Evolutionary conservation across 345 rosid species (phyloP).

Genomic region (Lepidium africanum): DNA sequence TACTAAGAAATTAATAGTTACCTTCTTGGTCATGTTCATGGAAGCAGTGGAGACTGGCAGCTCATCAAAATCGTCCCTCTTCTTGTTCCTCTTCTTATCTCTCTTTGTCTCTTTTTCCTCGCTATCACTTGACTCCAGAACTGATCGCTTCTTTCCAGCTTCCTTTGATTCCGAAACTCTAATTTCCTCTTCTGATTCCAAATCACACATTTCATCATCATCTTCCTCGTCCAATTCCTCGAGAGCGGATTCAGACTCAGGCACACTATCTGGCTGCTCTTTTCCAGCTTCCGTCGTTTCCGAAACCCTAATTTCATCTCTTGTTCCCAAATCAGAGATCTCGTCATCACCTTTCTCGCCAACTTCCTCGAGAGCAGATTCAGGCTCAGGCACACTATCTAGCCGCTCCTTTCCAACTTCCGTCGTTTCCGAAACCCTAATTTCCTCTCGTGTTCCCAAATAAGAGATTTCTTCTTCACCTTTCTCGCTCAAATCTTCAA

Average conservation of each 20-base stretch:
- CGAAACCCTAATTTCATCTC: background rate
- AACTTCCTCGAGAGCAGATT: slow-evolving; percentile 19
- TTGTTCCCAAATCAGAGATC: slow-evolving; percentile 21
- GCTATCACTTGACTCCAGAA: slow-evolving; percentile 6
- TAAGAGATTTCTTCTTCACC: too few relatives aligned
- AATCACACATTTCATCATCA: background rate
- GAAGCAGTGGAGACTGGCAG: slow-evolving; percentile 25
- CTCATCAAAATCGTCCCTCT: slow-evolving; percentile 32
- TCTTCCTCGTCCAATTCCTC: background rate
- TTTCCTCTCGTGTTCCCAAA: too few relatives aligned
- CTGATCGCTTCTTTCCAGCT: slow-evolving; percentile 17
- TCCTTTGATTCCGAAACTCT: slow-evolving; percentile 2
- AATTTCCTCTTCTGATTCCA: slow-evolving; percentile 1
- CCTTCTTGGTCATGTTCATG: slow-evolving; percentile 52
- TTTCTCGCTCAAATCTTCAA: slow-evolving; percentile 25
- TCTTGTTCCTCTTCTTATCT: slow-evolving; percentile 32
- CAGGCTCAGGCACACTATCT: slow-evolving; percentile 29
- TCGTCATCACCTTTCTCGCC: slow-evolving; percentile 20
- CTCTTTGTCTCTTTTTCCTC: slow-evolving; percentile 21
- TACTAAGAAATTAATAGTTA: background rate
- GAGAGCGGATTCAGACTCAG: background rate
- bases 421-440: too few relatives aligned
- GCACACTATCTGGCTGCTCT: background rate
- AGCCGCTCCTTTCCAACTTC: too few relatives aligned
- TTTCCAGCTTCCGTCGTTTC: background rate